Evolutionary conservation across 2,329 filamentous ascomycete genomes (phyloP), one percentile per base, ranked within the genome.

Genomic region (Oidium heveae): DNA sequence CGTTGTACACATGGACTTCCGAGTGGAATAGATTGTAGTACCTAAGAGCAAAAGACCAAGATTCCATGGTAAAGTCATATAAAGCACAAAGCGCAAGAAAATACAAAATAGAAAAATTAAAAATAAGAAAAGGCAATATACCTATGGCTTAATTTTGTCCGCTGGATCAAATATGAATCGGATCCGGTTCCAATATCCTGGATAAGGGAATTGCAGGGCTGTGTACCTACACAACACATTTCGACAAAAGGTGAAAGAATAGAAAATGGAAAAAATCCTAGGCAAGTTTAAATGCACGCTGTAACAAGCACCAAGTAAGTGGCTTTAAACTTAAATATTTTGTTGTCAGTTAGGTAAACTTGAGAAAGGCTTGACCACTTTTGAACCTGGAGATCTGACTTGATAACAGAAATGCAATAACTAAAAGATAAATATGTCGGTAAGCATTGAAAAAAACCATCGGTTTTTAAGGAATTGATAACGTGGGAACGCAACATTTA

Each of bases 201-300:
- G 55, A 59, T 58, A 58, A 60, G 57, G 58, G 56, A 61, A 47
- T 61, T 59, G 57, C 59, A 55, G 57, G 60, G 57, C 53, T 61
- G 59, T 37, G 62, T 63, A 60, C 63, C 59, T 57, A 62, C 59
- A 59, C 61, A 63, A 61, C 57, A 64, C 63, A 64, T 65, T 61
- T 57, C 59, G 53, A 59, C 54, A 57, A 58, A 24, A 7, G 32
- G 32, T 18, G 36, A 28, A 10, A 28, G 22, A n/a, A 32, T 32
- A n/a, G 9, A 22, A 52, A 18, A 18, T n/a, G 6, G 28, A 37
- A 16, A 8, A 22, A 49, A 49, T 12, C 7, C 12, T 15, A 16
- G 7, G 15, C 24, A 24, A 49, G 18, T 15, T 20, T 20, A 32
- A 49, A 20, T 8, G 18, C 46, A 12, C 15, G 8, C 46, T 49